Evolutionary conservation across 768 basidiomycete species (phyloP).

Genomic region (Leccinum variicolor): DNA sequence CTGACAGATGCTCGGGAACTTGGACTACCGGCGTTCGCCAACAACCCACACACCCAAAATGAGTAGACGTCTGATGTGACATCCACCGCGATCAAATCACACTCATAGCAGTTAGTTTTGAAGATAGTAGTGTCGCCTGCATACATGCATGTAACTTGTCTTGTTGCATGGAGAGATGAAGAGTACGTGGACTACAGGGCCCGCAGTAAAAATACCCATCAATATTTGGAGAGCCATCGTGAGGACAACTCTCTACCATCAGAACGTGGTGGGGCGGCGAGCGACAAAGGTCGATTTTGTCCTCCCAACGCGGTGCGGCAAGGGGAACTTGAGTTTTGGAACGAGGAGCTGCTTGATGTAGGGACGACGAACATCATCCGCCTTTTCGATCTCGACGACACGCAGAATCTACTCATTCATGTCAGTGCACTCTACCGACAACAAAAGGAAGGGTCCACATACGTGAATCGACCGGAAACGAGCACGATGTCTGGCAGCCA

Average conservation of each 20-base stretch:
- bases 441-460: slow-evolving; percentile 28
- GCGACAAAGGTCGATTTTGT: slow-evolving; percentile 79
- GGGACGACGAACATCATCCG: slow-evolving; percentile 87
- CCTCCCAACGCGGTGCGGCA: slow-evolving; percentile 86
- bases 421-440: not conserved
- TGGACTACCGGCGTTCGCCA: not conserved
- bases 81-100: not conserved
- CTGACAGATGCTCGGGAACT: no score
- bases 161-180: slow-evolving; percentile 14
- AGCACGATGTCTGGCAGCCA: slow-evolving; percentile 98
- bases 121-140: not conserved
- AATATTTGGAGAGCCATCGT: not conserved
- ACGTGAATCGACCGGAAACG: slow-evolving; percentile 99
- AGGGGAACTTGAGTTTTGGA: slow-evolving; percentile 94
- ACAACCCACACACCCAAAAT: not conserved
- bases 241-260: slow-evolving; percentile 9
- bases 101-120: not conserved
- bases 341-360: slow-evolving; percentile 96
- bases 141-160: slow-evolving; percentile 6
- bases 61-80: not conserved
- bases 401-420: slow-evolving; percentile 76
- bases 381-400: slow-evolving; percentile 93
- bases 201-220: slow-evolving; percentile 6
- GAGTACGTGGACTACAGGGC: slow-evolving; percentile 15
- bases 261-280: slow-evolving; percentile 72